These are phyloP conservation scores for Colletotrichum sp. DNA, from an alignment of 2,329 filamentous ascomycete genomes.

Conservation along the genomic window DNA sequence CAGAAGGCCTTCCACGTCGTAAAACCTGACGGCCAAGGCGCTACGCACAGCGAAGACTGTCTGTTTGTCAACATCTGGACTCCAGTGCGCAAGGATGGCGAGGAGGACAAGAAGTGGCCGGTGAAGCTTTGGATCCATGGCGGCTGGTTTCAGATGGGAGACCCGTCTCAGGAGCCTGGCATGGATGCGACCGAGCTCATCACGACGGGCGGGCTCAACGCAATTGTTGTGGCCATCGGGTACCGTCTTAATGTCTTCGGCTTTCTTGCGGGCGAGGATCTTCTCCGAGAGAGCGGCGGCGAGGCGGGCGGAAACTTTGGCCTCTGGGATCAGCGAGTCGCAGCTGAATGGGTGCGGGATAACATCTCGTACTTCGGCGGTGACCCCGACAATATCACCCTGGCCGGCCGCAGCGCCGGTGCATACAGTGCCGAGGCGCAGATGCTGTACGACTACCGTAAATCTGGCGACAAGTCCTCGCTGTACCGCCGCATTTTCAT, in stretches of 20 bases:
- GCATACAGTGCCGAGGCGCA: conserved; percentile 48
- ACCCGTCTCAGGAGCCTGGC: conserved; percentile 44
- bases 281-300: conserved; percentile 29
- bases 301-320: conserved; percentile 38
- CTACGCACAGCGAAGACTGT: conserved; percentile 50
- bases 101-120: conserved; percentile 33
- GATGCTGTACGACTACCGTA: conserved; percentile 39
- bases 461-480: conserved; percentile 10
- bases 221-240: conserved; percentile 49
- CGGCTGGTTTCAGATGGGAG: conserved; percentile 53
- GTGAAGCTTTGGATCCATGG: conserved; percentile 49
- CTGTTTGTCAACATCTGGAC: conserved; percentile 55
- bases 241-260: conserved; percentile 54
- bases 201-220: conserved; percentile 37
- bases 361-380: conserved; percentile 55
- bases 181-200: conserved; percentile 50
- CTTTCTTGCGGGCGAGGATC: conserved; percentile 47
- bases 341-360: conserved; percentile 53
- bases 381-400: conserved; percentile 40
- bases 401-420: conserved; percentile 50
- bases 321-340: conserved; percentile 53
- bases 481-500: conserved; percentile 44
- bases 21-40: conserved; percentile 28
- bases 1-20: conserved; percentile 37
- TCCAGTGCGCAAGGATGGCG: conserved; percentile 34